Base-by-base conservation (phyloP, 2,329 filamentous ascomycete genomes). In the Fusarium continuum region DNA sequence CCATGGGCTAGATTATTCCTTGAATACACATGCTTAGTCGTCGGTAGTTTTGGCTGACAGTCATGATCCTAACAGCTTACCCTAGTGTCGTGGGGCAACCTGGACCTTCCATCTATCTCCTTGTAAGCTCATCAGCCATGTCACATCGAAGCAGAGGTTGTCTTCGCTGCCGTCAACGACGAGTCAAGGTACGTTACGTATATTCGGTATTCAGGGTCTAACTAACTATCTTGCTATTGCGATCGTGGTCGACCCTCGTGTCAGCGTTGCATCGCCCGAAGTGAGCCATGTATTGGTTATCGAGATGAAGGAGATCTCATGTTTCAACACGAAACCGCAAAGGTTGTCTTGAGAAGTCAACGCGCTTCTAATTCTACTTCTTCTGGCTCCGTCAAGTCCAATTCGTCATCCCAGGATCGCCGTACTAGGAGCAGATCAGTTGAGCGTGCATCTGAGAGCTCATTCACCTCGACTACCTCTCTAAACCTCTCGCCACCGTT, bases 261-360 rank as follows among this genome's bases (percentile, higher is more conserved):
- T 29, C 70, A 72, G 26, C 75, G 76, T 28, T 79, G 77, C 38
- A 58, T 77, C 35, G 68, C 72, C 14, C 77, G 76, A 35, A 70
- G 72, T 28, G 77, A 78, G 49, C 44, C 73, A 8, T 79, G 77
- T 47, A 71, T 74, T 23, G 76, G 75, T 10, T 79, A 78, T 56
- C 69, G 75, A 25, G 77, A 79, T 17, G 74, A 78, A 23, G 54
- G 66, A 8, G 71, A 72, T n/a, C 64, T 78, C 16, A 67, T 77
- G 23, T 78, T 78, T 48, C 71, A 75, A 4, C 58, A 77, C 43
- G 74, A 78, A 58, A 77, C 74, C 0, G 51, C 68, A 28, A 76
- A 74, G 45, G 59, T 73, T 2, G 65, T 74, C 5, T 40, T 39
- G 11, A 68, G 47, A 25, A 61, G 47, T 19, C 62, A 57, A 19